A percentile compares a stretch with the other conserved stretches of the same genome.
These are phyloP conservation scores for Draba incana DNA, from an alignment of 345 rosid species.

Conservation along the genomic window DNA sequence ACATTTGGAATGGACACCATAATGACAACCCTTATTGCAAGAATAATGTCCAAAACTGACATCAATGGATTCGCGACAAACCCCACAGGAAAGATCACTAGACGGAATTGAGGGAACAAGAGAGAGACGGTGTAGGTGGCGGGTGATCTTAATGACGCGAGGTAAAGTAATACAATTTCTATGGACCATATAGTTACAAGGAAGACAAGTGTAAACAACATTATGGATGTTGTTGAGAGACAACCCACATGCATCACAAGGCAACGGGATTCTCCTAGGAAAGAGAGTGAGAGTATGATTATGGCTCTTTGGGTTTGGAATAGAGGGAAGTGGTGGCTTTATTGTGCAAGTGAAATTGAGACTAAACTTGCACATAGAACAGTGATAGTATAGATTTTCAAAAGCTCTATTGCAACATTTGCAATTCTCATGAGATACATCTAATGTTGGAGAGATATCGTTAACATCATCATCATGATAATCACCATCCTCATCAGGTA, in stretches of 20 bases:
- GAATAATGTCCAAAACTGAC: background rate
- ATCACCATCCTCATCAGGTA: too few relatives aligned
- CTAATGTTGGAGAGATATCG: too few relatives aligned
- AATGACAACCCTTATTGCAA: background rate
- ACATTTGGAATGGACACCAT: constrained; percentile 14
- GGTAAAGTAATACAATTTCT: background rate
- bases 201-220: constrained; percentile 5
- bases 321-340: background rate
- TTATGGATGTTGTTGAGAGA: background rate
- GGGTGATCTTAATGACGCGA: constrained; percentile 13
- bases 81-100: background rate
- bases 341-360: background rate
- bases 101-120: background rate
- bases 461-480: too few relatives aligned
- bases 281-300: background rate
- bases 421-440: background rate
- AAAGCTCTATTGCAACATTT: background rate
- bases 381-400: background rate
- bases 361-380: background rate
- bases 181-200: constrained; percentile 8
- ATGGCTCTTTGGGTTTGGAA: background rate
- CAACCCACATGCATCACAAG: constrained; percentile 6
- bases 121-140: constrained; percentile 7
- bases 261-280: background rate
- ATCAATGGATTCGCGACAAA: background rate